Percentiles rank a stretch among this genome's conserved stretches.
These are phyloP conservation scores for Silene vulgaris DNA, from an alignment of 179 eudicot genomes.

Conservation along the genomic window DNA sequence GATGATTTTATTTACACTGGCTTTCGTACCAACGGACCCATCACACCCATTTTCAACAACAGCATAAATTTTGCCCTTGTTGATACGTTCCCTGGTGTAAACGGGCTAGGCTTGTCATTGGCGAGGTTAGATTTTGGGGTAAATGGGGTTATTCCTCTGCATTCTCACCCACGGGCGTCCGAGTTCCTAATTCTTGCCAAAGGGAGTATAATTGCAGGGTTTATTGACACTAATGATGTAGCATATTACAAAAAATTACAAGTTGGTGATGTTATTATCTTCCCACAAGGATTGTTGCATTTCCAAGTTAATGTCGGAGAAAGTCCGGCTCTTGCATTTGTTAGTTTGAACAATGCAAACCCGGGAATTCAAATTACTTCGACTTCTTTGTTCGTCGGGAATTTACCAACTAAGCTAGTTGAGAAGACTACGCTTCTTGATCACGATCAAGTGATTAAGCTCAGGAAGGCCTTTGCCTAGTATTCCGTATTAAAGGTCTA, in stretches of 20 bases:
- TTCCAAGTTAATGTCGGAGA: constrained; percentile 1
- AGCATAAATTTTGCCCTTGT: neutral
- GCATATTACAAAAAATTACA: neutral
- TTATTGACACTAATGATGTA: neutral
- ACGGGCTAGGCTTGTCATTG: neutral
- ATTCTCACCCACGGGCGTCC: neutral
- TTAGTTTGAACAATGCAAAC: neutral
- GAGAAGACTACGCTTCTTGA: neutral
- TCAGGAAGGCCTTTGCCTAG: neutral
- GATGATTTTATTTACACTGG: constrained; percentile 12
- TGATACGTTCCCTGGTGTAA: neutral
- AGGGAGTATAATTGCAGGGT: constrained; percentile 8
- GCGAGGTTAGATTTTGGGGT: neutral
- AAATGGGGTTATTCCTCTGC: neutral
- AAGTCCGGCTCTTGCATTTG: neutral
- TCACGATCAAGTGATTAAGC: neutral
- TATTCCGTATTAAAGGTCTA: neutral
- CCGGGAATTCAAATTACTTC: neutral
- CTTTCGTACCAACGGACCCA: neutral
- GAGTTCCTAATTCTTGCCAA: neutral
- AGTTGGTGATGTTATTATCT: neutral
- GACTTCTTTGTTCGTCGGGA: neutral
- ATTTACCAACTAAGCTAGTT: constrained; percentile 6
- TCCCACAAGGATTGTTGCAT: constrained; percentile 6
- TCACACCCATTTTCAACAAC: neutral